Percentiles rank a stretch among this genome's conserved stretches.
These are phyloP conservation scores for Sclerotinia subarctica DNA, from an alignment of 2,329 filamentous ascomycete species.

Conservation along the genomic window DNA sequence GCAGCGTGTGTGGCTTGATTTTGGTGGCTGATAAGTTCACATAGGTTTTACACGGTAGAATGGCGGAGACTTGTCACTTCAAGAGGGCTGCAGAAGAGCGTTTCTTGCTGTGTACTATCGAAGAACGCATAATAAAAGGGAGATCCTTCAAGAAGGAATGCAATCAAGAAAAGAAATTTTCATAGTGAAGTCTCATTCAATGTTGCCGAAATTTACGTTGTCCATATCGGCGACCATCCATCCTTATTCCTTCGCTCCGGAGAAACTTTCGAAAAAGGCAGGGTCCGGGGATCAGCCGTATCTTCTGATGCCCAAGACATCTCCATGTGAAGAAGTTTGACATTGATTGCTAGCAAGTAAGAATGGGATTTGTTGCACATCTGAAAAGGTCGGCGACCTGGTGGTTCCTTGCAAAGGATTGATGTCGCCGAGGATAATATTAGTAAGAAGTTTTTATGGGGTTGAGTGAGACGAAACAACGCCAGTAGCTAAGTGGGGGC, in stretches of 20 bases:
- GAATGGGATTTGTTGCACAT: conserved; percentile 15
- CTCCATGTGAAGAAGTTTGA: conserved; percentile 10
- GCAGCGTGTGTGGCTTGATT: not conserved
- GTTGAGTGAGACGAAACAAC: not conserved
- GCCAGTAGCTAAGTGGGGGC: not conserved
- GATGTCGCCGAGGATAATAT: not conserved
- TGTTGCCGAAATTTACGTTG: not conserved
- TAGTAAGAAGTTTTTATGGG: not conserved
- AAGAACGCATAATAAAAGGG: not conserved
- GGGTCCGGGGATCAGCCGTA: not conserved
- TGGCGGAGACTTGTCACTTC: not conserved
- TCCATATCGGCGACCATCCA: conserved; percentile 5
- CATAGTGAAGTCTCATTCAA: not conserved
- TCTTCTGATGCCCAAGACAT: not conserved
- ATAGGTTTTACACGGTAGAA: not conserved
- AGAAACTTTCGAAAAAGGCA: not conserved
- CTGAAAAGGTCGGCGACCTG: conserved; percentile 15
- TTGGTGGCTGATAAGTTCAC: not conserved
- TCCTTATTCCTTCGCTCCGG: conserved; percentile 4
- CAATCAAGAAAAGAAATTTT: not conserved
- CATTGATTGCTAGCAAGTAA: not conserved
- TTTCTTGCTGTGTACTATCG: not conserved
- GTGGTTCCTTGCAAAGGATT: conserved; percentile 8
- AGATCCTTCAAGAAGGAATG: not conserved
- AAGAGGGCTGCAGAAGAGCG: not conserved